Evolutionary conservation across 306 rosid genomes (phyloP).

Genomic region (Elaeagnus macrophylla): DNA sequence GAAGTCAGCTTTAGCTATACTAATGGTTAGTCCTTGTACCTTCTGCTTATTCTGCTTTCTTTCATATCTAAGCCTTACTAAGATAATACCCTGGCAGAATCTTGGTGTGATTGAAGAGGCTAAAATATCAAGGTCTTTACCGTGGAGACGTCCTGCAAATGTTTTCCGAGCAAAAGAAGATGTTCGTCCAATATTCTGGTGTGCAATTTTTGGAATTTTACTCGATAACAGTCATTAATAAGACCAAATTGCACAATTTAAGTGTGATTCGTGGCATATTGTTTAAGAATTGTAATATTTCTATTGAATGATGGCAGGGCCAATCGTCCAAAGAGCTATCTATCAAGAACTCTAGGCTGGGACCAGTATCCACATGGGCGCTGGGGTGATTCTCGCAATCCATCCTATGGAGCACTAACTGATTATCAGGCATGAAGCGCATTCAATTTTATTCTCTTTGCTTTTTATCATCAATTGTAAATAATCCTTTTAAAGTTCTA

Average conservation of each 20-base stretch:
- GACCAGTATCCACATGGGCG: conserved; percentile 95
- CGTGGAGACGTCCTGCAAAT: conserved; percentile 88
- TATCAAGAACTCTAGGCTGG: conserved; percentile 94
- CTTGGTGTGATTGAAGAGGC: conserved; percentile 88
- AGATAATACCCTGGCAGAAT: conserved; percentile 47
- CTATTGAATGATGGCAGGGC: conserved; percentile 53
- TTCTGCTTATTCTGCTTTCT: conserved; percentile 7
- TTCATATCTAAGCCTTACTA: conserved; percentile 13
- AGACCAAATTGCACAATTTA: background rate
- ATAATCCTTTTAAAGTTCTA: too few relatives aligned
- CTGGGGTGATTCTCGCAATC: conserved; percentile 80
- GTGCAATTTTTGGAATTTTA: conserved; percentile 3
- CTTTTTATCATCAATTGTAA: too few relatives aligned
- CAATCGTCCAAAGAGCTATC: conserved; percentile 93
- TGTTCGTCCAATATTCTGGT: conserved; percentile 96
- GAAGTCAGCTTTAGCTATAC: conserved; percentile 78
- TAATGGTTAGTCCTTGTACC: conserved; percentile 36
- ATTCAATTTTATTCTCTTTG: conserved; percentile 1
- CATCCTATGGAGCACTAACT: conserved; percentile 77
- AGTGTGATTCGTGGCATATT: background rate
- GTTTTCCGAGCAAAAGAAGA: conserved; percentile 75
- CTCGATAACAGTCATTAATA: background rate
- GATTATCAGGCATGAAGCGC: conserved; percentile 67
- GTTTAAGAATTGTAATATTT: conserved; percentile 24
- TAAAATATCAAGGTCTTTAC: conserved; percentile 66